Evolutionary conservation across 2,329 filamentous ascomycete genomes (phyloP).

Genomic region (Grosmannia serpens): DNA sequence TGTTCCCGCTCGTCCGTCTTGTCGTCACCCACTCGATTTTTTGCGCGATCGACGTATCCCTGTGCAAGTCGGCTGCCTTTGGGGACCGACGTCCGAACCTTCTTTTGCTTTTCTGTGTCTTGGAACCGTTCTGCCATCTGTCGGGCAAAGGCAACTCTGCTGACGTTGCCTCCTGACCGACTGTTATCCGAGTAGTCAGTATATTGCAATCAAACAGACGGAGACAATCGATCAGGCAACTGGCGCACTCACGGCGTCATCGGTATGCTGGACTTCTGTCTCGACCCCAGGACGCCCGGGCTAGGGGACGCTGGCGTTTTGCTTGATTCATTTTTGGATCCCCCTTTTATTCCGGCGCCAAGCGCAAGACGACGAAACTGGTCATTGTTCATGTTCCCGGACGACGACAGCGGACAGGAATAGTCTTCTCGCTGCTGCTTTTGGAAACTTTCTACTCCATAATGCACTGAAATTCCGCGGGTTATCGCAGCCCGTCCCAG

Average conservation of each 20-base stretch:
- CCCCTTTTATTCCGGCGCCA: constrained; percentile 16
- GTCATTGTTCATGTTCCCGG: constrained; percentile 71
- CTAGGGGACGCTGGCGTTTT: constrained; percentile 27
- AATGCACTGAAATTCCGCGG: background rate
- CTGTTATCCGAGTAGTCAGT: constrained; percentile 24
- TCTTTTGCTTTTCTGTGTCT: constrained; percentile 48
- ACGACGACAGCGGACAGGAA: background rate
- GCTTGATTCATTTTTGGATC: constrained; percentile 22
- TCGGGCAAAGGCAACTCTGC: constrained; percentile 62
- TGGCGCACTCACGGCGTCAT: constrained; percentile 74
- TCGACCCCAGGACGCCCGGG: constrained; percentile 54
- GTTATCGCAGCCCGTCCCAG: background rate
- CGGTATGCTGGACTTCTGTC: constrained; percentile 69
- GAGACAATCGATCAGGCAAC: background rate
- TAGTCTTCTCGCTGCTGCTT: background rate
- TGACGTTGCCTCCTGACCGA: constrained; percentile 47
- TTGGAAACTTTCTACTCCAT: too few relatives aligned
- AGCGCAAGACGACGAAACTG: constrained; percentile 78
- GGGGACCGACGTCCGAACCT: constrained; percentile 66
- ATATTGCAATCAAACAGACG: background rate
- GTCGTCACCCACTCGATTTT: constrained; percentile 32
- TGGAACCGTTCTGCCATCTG: constrained; percentile 68
- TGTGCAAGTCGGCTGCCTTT: constrained; percentile 70
- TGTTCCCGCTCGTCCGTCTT: constrained; percentile 44
- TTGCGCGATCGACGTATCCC: constrained; percentile 77